phyloP scores from a whole-genome alignment of 805 yeast species.

The Metschnikowia aberdeeniae region DNA sequence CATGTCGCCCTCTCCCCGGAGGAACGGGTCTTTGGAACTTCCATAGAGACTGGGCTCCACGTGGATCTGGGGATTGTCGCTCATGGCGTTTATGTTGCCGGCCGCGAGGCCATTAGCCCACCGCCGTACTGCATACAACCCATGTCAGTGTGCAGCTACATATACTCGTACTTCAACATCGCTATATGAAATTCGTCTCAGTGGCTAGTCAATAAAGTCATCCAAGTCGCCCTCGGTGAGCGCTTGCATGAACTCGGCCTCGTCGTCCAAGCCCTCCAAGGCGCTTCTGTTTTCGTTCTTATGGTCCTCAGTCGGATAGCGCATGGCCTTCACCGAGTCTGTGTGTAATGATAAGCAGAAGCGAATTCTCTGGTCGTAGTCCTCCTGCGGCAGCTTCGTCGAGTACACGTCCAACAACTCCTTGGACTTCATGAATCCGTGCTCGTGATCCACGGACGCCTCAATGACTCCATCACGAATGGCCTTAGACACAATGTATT shows the following conservation, averaged over 20 bases:
- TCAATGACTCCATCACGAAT: constrained; percentile 97
- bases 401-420: constrained; percentile 85
- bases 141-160: not conserved
- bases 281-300: constrained; percentile 28
- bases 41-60: constrained; percentile 29
- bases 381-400: constrained; percentile 78
- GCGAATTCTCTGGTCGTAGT: constrained; percentile 88
- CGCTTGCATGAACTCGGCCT: constrained; percentile 41
- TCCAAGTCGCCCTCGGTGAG: constrained; percentile 55
- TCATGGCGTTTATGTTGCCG: constrained; percentile 3
- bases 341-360: constrained; percentile 89
- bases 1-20: constrained; percentile 40
- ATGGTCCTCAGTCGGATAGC: constrained; percentile 61
- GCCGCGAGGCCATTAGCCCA: not conserved
- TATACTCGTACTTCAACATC: not conserved
- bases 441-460: constrained; percentile 85
- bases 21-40: constrained; percentile 34
- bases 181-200: not conserved
- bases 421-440: constrained; percentile 86
- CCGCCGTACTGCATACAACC: not conserved
- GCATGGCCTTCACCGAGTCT: constrained; percentile 91
- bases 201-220: constrained; percentile 41
- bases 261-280: constrained; percentile 36
- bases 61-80: constrained; percentile 16
- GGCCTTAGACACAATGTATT: constrained; percentile 94